Base-by-base conservation (phyloP, 2,329 filamentous ascomycete species). In the Berkeleyomyces basicola region DNA sequence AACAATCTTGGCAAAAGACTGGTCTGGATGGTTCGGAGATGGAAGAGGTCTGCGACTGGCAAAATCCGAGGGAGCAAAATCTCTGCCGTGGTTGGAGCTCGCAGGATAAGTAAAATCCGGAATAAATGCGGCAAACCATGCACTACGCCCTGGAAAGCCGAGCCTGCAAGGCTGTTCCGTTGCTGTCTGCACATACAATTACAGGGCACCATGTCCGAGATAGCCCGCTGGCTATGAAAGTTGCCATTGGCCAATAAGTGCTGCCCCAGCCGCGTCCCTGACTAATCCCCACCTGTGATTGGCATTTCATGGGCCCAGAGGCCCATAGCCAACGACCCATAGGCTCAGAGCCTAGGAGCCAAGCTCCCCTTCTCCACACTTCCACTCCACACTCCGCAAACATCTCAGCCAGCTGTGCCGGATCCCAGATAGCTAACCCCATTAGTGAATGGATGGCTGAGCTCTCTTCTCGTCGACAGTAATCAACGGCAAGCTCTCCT, bases 251-350 rank as follows among this genome's bases (percentile, higher is more conserved):
- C 31, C 60, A 65, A 61, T 60, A 40, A 23, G 23, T 23, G 23
- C 33, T 46, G 42, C 36, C 42, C 33, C 46, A 47, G 11, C 42
- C 40, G 33, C 44, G 11, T 42, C 23, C 14, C 60, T 65, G 47
- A 65, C 63, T 65, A 65, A 65, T 60, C 58, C 59, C 3, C 7
- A 37, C 42, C 57, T 60, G 6, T 62, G 63, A 65, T 65, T 65
- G 63, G 57, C 42, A 63, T 44, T 46, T 16, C n/a, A 58, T 59
- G 61, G 62, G 62, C 61, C 61, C 36, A 39, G 43, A 62, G 51
- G 61, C 51, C 44, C 16, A 10, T 10, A 42, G 40, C n/a, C n/a
- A n/a, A n/a, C n/a, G n/a, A n/a, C n/a, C n/a, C n/a, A 10, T 10
- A 42, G 40, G 23, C 23, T 23, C 23, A 47, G 23, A 14, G 23